Conservation (phyloP, 257 asterid species). For the Nicotiana obtusifolia region DNA sequence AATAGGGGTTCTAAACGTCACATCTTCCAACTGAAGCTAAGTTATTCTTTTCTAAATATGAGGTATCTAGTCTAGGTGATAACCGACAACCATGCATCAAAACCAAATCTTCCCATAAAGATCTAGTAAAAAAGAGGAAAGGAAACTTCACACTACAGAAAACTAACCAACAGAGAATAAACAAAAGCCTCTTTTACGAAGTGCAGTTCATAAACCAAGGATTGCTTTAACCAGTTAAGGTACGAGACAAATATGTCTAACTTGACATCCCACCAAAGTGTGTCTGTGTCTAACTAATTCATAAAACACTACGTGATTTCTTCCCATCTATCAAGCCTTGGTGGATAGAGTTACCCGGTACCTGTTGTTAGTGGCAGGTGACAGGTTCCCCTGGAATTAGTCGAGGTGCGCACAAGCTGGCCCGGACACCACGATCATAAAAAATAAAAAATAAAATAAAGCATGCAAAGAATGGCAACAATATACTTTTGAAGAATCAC, state of each 20-base stretch:
- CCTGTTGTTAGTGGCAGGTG: too few species aligned
- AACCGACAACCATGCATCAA: neutral
- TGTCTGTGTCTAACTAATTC: neutral
- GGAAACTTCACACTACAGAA: neutral
- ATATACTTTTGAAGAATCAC: slow-evolving; percentile 41
- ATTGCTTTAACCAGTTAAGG: neutral
- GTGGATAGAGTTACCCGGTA: too few species aligned
- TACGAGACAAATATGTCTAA: neutral
- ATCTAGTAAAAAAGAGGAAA: neutral
- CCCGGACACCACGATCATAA: too few species aligned
- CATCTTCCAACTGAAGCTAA: neutral
- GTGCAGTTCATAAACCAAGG: neutral
- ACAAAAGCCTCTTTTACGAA: neutral
- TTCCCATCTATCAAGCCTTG: too few species aligned
- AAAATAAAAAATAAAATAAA: too few species aligned
- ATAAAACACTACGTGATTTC: too few species aligned
- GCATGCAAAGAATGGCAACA: neutral
- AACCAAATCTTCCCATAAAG: neutral
- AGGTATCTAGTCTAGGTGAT: neutral
- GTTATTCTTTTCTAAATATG: neutral
- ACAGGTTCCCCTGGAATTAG: too few species aligned
- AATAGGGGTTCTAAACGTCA: neutral
- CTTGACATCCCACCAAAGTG: neutral
- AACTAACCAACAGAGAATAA: neutral
- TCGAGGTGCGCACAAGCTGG: too few species aligned